Evolutionary conservation across 139 green algal species (phyloP), one percentile per base, ranked within the genome.

Genomic region (Nannochloris sp.): DNA sequence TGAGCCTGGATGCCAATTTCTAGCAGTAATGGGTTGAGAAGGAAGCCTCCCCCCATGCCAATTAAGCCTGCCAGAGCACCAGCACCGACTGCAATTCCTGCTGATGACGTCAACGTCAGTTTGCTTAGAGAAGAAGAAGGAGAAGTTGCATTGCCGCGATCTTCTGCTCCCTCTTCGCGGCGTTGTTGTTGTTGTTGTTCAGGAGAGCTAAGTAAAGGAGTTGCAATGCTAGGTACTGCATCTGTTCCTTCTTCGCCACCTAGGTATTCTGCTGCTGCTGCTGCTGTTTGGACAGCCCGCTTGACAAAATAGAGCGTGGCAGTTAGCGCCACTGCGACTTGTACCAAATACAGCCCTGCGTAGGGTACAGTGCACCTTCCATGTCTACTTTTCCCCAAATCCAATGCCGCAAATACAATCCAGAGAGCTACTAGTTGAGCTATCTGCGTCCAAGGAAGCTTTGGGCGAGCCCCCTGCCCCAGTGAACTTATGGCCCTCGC

Each of bases 11-110:
- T 30, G 30, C 45, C 34, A 6, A 79, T 37, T 24, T 58, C 32
- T 24, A 75, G 61, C 32, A 79, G 54, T n/a, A 74, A 59, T 10
- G 72, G 72, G 32, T 30, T 44, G 34, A 79, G 51, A 29, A 79
- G 53, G 27, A 67, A 61, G 27, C 66, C 72, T 6, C 72, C 72
- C 5, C 72, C 72, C 23, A 79, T 67, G 13, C 72, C 72, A 25
- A 79, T 29, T 13, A 70, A 31, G 4, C 65, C 59, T 45, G 64
- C 70, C 6, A 71, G 27, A 5, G 34, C 32, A 13, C 33, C 59
- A 30, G 59, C 24, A 19, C 19, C 42, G 19, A 51, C 42, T 19
- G 42, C 55, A 7, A 36, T 27, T 19, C 24, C 25, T 19, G 55
- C 55, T 31, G 32, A 23, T 3, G n/a, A n/a, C 37, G 12, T 12